Percentiles rank a stretch among this genome's conserved stretches.
Conservation (phyloP, 140 eudicot genomes). For the Anethum foeniculum region DNA sequence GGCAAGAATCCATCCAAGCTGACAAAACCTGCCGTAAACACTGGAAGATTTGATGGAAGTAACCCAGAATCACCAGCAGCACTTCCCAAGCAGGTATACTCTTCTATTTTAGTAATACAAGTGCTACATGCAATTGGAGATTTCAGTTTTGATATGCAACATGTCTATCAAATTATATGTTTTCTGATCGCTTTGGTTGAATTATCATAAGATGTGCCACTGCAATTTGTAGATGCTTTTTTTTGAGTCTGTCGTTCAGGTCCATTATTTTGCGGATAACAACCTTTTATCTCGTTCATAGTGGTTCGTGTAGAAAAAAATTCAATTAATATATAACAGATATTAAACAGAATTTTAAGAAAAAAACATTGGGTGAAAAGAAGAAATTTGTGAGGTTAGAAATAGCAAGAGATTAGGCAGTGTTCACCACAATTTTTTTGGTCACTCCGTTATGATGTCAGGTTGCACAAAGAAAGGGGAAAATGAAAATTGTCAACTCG, state of each 20-base stretch:
- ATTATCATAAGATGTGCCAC: not conserved
- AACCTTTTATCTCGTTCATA: not conserved
- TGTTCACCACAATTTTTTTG: not conserved
- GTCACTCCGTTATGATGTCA: not conserved
- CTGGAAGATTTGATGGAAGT: slow-evolving; percentile 56
- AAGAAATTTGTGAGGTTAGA: not conserved
- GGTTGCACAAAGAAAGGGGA: not conserved
- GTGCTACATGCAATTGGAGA: not conserved
- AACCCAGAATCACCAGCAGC: slow-evolving; percentile 76
- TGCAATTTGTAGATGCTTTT: not conserved
- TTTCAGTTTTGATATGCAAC: slow-evolving; percentile 3
- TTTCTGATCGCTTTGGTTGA: not conserved
- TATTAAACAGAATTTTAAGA: not conserved
- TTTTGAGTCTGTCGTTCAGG: not conserved
- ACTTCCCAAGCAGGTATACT: slow-evolving; percentile 39
- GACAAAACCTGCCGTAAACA: slow-evolving; percentile 58
- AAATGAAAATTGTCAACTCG: not conserved
- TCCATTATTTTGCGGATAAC: not conserved
- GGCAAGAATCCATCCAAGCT: slow-evolving; percentile 60
- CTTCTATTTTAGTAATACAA: not conserved
- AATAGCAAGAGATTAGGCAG: not conserved
- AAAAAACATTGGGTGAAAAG: not conserved
- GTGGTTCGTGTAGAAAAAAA: not conserved
- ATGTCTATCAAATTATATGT: not conserved
- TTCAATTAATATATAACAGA: not conserved